Percentiles rank a stretch among this genome's conserved stretches.
Evolutionary conservation across 108 stramenopile species (phyloP).

Genomic region (Chaetoceros muelleri): DNA sequence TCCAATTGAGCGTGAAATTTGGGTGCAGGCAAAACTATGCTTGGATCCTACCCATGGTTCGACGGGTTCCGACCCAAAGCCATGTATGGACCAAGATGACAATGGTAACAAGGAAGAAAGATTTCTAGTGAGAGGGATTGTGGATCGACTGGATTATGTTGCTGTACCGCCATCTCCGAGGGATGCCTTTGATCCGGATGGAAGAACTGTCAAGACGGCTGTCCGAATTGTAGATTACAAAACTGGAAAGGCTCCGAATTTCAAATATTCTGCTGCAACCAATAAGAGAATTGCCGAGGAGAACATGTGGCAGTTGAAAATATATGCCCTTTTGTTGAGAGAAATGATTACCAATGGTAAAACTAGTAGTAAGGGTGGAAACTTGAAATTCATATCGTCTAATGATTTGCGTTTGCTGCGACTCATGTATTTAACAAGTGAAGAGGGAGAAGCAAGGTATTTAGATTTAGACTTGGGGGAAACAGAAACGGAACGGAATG

Average conservation of each 20-base stretch:
- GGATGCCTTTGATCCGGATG: not conserved
- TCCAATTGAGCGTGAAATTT: constrained; percentile 34
- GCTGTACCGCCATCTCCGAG: constrained; percentile 3
- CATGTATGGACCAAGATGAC: no score
- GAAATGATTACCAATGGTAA: constrained; percentile 34
- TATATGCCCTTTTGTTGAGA: constrained; percentile 68
- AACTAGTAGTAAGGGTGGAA: constrained; percentile 1
- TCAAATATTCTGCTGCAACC: constrained; percentile 61
- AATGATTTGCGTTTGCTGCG: constrained; percentile 42
- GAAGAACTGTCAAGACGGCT: constrained; percentile 12
- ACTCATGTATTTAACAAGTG: constrained; percentile 59
- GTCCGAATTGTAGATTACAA: constrained; percentile 80
- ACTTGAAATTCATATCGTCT: constrained; percentile 1
- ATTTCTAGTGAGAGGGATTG: constrained; percentile 65
- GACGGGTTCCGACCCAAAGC: not conserved
- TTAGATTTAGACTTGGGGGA: constrained; percentile 57
- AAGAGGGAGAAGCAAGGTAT: constrained; percentile 38
- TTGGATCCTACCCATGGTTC: constrained; percentile 4
- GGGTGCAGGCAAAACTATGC: not conserved
- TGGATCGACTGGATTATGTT: constrained; percentile 79
- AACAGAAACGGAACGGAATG: constrained; percentile 42
- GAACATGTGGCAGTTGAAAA: constrained; percentile 75
- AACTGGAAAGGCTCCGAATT: constrained; percentile 77
- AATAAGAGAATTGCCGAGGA: constrained; percentile 68
- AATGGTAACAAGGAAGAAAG: constrained; percentile 1